Evolutionary conservation across 345 rosid genomes (phyloP).

Genomic region (Luvunga scandens): DNA sequence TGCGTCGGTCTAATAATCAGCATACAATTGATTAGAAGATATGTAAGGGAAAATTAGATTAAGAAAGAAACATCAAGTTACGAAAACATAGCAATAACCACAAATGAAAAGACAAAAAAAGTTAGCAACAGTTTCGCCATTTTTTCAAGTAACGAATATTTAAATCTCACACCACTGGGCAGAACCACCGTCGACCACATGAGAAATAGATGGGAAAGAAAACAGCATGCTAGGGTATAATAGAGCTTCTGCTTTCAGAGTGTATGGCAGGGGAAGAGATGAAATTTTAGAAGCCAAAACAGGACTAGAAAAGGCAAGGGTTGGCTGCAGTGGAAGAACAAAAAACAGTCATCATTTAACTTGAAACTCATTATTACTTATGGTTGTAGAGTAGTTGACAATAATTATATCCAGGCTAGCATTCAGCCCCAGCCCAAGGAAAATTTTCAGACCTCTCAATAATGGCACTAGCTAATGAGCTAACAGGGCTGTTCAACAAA

Average conservation of each 20-base stretch:
- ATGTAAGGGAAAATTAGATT: background rate
- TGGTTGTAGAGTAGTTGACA: background rate
- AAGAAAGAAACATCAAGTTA: background rate
- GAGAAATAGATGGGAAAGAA: background rate
- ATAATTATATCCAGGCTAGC: background rate
- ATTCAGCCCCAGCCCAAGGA: background rate
- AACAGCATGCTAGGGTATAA: background rate
- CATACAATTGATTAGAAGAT: slow-evolving; percentile 6
- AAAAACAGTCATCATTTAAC: background rate
- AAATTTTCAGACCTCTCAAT: background rate
- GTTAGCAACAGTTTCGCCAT: background rate
- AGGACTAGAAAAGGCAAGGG: background rate
- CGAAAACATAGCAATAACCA: background rate
- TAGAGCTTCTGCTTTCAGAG: background rate
- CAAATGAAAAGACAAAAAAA: background rate
- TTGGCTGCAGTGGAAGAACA: background rate
- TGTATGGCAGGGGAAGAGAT: background rate
- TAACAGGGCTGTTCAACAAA: background rate
- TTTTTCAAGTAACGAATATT: background rate
- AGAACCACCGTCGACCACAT: background rate
- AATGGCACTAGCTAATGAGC: background rate
- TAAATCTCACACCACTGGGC: background rate
- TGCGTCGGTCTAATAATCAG: slow-evolving; percentile 57
- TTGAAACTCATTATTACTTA: background rate
- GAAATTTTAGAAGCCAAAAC: background rate